Evolutionary conservation across 176 grass and related monocot genomes (phyloP).

Genomic region (Oryza coarctata): DNA sequence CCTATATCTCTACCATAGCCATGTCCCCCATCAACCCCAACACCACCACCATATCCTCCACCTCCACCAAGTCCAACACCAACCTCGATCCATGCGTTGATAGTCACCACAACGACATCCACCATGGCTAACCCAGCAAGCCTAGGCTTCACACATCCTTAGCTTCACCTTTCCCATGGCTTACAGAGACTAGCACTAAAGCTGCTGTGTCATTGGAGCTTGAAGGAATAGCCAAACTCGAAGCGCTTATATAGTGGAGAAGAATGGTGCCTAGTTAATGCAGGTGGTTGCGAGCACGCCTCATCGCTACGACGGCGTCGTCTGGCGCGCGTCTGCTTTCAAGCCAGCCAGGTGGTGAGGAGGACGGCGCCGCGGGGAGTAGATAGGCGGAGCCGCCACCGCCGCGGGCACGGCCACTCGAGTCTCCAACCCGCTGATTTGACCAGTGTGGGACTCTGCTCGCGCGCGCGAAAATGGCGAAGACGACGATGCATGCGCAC

Average conservation of each 20-base stretch:
- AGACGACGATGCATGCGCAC: not conserved
- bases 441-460: too few relatives aligned
- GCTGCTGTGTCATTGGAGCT: not conserved
- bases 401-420: too few relatives aligned
- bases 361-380: not conserved
- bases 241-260: conserved; percentile 30
- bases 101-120: not conserved
- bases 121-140: conserved; percentile 17
- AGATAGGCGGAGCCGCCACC: not conserved
- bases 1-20: too few relatives aligned
- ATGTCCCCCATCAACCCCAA: too few relatives aligned
- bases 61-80: not conserved
- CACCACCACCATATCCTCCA: too few relatives aligned
- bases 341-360: conserved; percentile 28
- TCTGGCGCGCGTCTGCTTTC: conserved; percentile 2
- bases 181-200: not conserved
- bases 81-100: conserved; percentile 8
- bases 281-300: conserved; percentile 5
- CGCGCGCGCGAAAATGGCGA: not conserved
- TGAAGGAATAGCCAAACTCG: too few relatives aligned
- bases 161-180: conserved; percentile 17
- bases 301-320: not conserved
- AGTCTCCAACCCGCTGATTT: too few relatives aligned
- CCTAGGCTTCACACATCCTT: conserved; percentile 4
- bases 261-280: conserved; percentile 22